These are phyloP conservation scores for Pichia sp. DNA, from an alignment of 1,139 yeast genomes.

Conservation along the genomic window DNA sequence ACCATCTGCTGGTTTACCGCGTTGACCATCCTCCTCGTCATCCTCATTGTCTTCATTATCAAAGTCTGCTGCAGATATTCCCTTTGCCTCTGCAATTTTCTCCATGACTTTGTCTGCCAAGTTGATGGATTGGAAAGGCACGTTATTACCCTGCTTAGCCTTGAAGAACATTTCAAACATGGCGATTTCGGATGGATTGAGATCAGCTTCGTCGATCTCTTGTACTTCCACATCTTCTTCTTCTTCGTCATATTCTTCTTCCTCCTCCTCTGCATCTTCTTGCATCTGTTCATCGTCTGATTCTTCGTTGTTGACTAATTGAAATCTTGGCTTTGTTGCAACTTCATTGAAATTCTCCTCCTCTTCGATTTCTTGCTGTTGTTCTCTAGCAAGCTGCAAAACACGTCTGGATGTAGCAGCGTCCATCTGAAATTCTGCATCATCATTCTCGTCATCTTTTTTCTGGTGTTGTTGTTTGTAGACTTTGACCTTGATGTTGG, in stretches of 20 bases:
- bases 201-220: constrained; percentile 39
- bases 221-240: constrained; percentile 24
- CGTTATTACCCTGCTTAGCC: constrained; percentile 22
- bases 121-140: constrained; percentile 44
- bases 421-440: constrained; percentile 64
- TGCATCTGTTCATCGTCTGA: constrained; percentile 23
- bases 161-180: constrained; percentile 61
- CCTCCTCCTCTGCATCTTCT: constrained; percentile 24
- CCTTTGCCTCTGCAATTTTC: constrained; percentile 63
- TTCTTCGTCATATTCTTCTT: constrained; percentile 19
- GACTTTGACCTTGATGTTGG: constrained; percentile 21
- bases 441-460: constrained; percentile 33
- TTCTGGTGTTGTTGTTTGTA: constrained; percentile 15
- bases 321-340: constrained; percentile 28
- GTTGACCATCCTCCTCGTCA: constrained; percentile 6
- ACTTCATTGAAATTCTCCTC: constrained; percentile 43
- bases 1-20: constrained; percentile 33
- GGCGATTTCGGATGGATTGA: constrained; percentile 48
- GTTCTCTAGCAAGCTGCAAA: constrained; percentile 81
- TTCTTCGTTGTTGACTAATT: constrained; percentile 17
- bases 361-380: constrained; percentile 75
- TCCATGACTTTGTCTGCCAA: constrained; percentile 91
- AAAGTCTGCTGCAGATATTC: constrained; percentile 3
- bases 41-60: constrained; percentile 9
- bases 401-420: constrained; percentile 80